Base-by-base conservation (phyloP, 140 eudicot genomes). In the Flaveria floridana region DNA sequence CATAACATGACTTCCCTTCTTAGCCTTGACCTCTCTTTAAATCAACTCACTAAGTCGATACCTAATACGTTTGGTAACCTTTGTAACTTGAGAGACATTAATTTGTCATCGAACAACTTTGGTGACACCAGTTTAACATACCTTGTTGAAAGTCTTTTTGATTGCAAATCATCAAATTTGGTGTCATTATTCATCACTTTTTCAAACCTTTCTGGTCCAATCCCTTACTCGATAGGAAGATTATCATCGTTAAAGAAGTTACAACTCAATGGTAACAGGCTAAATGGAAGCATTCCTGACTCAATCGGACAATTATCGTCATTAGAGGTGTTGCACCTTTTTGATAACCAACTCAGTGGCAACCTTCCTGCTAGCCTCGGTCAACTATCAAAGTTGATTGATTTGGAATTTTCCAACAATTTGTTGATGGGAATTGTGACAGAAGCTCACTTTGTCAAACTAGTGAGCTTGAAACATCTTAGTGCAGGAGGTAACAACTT, bases 61-160 rank as follows among this genome's bases (percentile, higher is more conserved):
- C 80, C 58, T 66, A 70, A 28, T 18, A 69, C 76, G 28, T 47
- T 76, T 16, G 53, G 82, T 46, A 72, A 78, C 72, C 7, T 71
- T 42, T 61, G 82, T 63, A 71, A 63, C 2, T 8, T 78, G 21
- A 71, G 30, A 53, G 68, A 61, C 34, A 3, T 78, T 30, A 26
- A 78, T 59, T 15, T 78, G 78, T 50, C 68, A 21, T 0, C 0
- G n/a, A 71, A 47, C 18, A 3, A 20, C 15, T 47, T 63, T 39
- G 10, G 23, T 13, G 26, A 68, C 11, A 19, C 56, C 11, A 41
- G 11, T 41, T 23, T 57, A 42, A 12, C 70, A 23, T 25, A 44
- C 25, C 69, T 76, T 55, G 70, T 76, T 76, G 62, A 67, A 25
- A 68, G 62, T 44, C 42, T 76, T 56, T 42, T 68, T 12, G 59